Percentiles rank a stretch among this genome's conserved stretches.
Evolutionary conservation across 1,284 basidiomycete genomes (phyloP).

Genomic region (Moesziomyces antarcticus): DNA sequence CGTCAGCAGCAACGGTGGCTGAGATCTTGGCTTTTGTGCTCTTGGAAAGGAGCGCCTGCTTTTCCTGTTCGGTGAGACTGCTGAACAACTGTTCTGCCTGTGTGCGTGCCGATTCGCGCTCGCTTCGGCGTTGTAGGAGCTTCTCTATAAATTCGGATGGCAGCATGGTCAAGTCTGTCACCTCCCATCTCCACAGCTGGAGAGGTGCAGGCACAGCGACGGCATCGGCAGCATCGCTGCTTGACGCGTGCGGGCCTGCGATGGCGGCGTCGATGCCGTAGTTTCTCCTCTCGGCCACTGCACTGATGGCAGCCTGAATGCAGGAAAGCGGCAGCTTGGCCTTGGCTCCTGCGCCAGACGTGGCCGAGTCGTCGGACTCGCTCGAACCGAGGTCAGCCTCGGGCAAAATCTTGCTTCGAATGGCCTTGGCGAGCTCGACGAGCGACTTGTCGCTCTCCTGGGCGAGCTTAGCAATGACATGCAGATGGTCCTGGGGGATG

Average conservation of each 20-base stretch:
- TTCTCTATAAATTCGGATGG: slow-evolving; percentile 78
- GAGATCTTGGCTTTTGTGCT: slow-evolving; percentile 34
- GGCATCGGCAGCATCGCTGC: slow-evolving; percentile 6
- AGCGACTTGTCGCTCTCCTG: slow-evolving; percentile 69
- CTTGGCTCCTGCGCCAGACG: slow-evolving; percentile 6
- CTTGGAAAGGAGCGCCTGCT: slow-evolving; percentile 47
- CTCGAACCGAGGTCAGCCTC: slow-evolving; percentile 47
- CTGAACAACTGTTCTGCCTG: slow-evolving; percentile 42
- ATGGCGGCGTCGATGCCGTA: slow-evolving; percentile 51
- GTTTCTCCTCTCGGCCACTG: slow-evolving; percentile 56
- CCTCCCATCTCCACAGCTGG: slow-evolving; percentile 89
- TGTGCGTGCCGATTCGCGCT: slow-evolving; percentile 74
- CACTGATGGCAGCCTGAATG: slow-evolving; percentile 47
- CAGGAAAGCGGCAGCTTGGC: slow-evolving; percentile 36
- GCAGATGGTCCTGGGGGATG: slow-evolving; percentile 77
- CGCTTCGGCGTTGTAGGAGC: slow-evolving; percentile 74
- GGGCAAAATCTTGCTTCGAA: slow-evolving; percentile 49
- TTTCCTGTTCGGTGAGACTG: slow-evolving; percentile 35
- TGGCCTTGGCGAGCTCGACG: slow-evolving; percentile 49
- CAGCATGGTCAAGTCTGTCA: slow-evolving; percentile 76
- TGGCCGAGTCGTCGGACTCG: slow-evolving; percentile 24
- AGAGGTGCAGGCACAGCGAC: slow-evolving; percentile 64
- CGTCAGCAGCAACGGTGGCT: slow-evolving; percentile 21
- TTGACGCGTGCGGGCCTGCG: slow-evolving; percentile 6
- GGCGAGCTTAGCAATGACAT: slow-evolving; percentile 80